Evolutionary conservation across 2,329 filamentous ascomycete species (phyloP), one percentile per base, ranked within the genome.

Genomic region (Neofusicoccum kwambonambiense): DNA sequence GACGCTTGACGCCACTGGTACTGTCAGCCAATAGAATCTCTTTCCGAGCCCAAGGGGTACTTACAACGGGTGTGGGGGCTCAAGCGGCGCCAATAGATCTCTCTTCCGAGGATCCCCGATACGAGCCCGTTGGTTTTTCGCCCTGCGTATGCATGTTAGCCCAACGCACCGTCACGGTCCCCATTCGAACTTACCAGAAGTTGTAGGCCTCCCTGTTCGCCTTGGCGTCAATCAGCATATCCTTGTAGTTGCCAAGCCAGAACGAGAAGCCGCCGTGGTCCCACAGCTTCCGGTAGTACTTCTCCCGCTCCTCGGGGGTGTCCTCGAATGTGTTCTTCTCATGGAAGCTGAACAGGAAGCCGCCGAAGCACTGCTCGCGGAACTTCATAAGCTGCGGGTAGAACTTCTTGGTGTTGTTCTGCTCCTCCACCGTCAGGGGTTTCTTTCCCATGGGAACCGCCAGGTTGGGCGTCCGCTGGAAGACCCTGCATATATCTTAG

Each of bases 381-480:
- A 78, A 73, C 37, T 76, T 75, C 71, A 86, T 89, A 2, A 90
- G 77, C n/a, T 75, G 71, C 6, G 77, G 74, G 39, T 81, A 81
- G 41, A 76, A 68, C 39, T 69, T 68, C 69, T 81, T 80, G 13
- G 75, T 71, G 1, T 70, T 70, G 27, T 84, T 76, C 69, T 89
- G 84, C 65, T 87, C 83, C 64, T 82, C 78, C 7, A 72, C 75
- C 0, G 80, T 82, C 27, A 88, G 75, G 0, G 75, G 41, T 1
- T 78, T 76, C 65, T 83, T 81, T 1, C 81, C 79, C 86, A 90
- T 89, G 0, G 87, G 87, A 0, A 90, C 69, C 0, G 86, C 86
- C 9, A 89, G 76, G 66, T 90, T 90, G 0, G 89, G 88, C 0
- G 87, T 90, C 11, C 89, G 82, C 69, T 90, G 87, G 73, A 90